Percentiles rank a stretch among this genome's conserved stretches.
These are phyloP conservation scores for Malania oleifera DNA, from an alignment of 164 flowering plant genomes.

Conservation along the genomic window DNA sequence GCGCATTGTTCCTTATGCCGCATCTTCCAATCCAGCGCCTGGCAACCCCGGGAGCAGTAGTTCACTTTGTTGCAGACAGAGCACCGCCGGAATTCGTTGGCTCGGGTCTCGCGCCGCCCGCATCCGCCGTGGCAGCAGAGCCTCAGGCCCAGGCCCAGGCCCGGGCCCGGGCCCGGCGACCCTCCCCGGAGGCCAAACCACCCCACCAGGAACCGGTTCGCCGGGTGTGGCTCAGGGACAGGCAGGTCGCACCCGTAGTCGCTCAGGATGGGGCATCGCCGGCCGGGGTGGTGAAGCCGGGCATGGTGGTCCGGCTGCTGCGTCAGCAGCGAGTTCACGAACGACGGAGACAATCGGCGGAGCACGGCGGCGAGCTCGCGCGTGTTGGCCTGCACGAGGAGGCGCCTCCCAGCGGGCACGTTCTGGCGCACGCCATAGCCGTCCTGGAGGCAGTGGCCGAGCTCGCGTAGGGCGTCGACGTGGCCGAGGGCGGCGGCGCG, in stretches of 20 bases:
- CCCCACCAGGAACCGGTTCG: constrained; percentile 30
- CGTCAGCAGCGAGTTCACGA: constrained; percentile 3
- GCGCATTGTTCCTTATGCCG: constrained; percentile 38
- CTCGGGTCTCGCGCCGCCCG: constrained; percentile 45
- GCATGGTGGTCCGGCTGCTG: not conserved
- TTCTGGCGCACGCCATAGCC: constrained; percentile 69
- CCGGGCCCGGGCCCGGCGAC: too few relatives aligned
- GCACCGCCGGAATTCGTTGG: constrained; percentile 47
- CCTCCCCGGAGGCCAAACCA: constrained; percentile 27
- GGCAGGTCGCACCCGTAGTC: constrained; percentile 35
- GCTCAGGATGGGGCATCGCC: constrained; percentile 23
- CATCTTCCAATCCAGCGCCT: constrained; percentile 48
- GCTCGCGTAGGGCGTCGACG: constrained; percentile 71
- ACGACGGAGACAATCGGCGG: not conserved
- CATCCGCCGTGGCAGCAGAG: constrained; percentile 41
- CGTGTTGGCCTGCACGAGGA: constrained; percentile 64
- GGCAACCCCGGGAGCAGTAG: constrained; percentile 50
- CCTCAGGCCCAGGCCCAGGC: constrained; percentile 19
- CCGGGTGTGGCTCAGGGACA: constrained; percentile 32
- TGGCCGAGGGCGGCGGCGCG: constrained; percentile 74
- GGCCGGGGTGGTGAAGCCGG: not conserved
- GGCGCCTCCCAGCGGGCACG: constrained; percentile 52
- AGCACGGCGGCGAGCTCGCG: constrained; percentile 39
- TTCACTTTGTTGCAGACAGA: constrained; percentile 38
- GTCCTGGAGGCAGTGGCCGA: constrained; percentile 82